Base-by-base conservation (phyloP, 2,329 filamentous ascomycete species). In the Phoma sp. region DNA sequence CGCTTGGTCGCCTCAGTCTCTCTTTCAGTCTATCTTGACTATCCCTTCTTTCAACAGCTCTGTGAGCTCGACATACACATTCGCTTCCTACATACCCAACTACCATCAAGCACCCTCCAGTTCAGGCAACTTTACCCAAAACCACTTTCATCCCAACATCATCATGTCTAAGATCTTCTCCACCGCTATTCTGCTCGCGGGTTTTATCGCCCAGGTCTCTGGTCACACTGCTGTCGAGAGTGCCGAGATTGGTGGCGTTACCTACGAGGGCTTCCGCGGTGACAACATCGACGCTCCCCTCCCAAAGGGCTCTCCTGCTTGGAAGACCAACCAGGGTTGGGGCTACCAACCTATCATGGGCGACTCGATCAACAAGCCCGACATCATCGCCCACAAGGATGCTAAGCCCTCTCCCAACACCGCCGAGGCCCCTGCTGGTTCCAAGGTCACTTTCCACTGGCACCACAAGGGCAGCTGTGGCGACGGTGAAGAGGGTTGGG, bases 251-350 rank as follows among this genome's bases (percentile, higher is more conserved):
- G 64, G 64, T 38, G 68, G 68, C 32, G 58, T 66, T 42, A 69
- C 67, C 37, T 72, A 70, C 56, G 36, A 57, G 7, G 69, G 69
- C 24, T 72, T 64, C 59, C 60, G 61, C n/a, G 60, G 61, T 39
- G 64, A 46, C 9, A 59, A 58, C 43, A 72, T 69, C 59, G 33
- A 55, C 9, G 67, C 67, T 40, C 47, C 53, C 35, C 63, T 65
- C 2, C 59, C 57, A 18, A 64, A 65, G 50, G 44, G 66, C 42
- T 71, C 68, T 3, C 69, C 69, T 25, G 69, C 69, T 4, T 72
- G 69, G 69, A 67, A 65, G 62, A 72, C 69, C 40, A 60, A 61
- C 52, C 69, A 71, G 43, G 68, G 68, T 11, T 71, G 68, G 69
- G 69, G 69, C 11, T 69, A 59, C 45, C 62, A 70, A 32, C 69